Percentiles rank a stretch among this genome's conserved stretches.
phyloP scores from a whole-genome alignment of 169 alveolate genomes.

The Eimeria acervulina region DNA sequence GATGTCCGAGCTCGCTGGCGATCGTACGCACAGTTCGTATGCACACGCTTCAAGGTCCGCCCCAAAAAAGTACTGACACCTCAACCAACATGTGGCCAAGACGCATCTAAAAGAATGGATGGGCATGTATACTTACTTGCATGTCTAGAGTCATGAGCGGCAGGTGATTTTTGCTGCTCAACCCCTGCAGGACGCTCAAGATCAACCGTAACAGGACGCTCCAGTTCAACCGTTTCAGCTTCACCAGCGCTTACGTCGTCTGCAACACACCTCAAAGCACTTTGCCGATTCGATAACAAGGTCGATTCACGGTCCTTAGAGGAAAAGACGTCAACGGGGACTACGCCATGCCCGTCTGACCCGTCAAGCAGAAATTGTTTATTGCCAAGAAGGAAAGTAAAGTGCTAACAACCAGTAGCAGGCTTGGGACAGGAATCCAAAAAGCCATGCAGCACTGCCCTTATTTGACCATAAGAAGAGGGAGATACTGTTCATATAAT shows the following conservation, averaged over 20 bases:
- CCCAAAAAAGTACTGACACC: neutral
- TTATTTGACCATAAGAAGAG: neutral
- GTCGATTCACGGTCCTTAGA: neutral
- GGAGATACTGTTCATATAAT: no score
- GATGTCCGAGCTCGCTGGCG: neutral
- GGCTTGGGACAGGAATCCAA: neutral
- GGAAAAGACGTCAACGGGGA: neutral
- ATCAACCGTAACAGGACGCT: neutral
- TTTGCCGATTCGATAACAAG: neutral
- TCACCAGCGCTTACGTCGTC: neutral
- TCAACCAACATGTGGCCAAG: neutral
- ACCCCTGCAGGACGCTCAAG: neutral
- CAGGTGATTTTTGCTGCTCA: neutral
- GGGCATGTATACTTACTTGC: neutral
- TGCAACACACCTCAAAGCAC: neutral
- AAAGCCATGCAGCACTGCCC: neutral
- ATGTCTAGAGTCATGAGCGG: neutral
- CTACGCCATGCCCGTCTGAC: neutral
- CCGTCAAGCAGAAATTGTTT: neutral
- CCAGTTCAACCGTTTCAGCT: neutral
- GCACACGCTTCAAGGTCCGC: neutral
- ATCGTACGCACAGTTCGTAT: neutral
- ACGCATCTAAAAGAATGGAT: neutral
- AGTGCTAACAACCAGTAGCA: neutral
- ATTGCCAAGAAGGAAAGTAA: neutral